Conservation (phyloP, 768 basidiomycete genomes). For the Macrolepiota dolichaula region DNA sequence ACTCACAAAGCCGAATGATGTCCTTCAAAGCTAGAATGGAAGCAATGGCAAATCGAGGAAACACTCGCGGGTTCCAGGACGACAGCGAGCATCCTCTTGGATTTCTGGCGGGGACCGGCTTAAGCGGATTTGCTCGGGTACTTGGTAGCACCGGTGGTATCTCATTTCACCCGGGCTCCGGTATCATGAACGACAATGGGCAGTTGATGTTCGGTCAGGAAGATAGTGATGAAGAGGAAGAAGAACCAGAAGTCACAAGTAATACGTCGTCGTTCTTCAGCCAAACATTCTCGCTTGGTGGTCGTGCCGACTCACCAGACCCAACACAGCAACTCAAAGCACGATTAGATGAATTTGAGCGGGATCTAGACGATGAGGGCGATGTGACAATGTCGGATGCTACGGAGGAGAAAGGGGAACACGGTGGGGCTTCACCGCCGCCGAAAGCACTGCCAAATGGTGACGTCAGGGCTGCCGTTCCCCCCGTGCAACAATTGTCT, state of each 20-base stretch:
- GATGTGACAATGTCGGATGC: constrained; percentile 28
- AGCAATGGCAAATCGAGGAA: constrained; percentile 45
- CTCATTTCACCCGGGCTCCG: constrained; percentile 55
- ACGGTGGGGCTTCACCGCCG: constrained; percentile 46
- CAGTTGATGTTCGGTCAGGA: constrained; percentile 65
- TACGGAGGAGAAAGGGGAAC: constrained; percentile 21
- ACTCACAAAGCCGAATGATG: constrained; percentile 58
- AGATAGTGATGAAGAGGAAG: constrained; percentile 61
- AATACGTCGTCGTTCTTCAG: constrained; percentile 45
- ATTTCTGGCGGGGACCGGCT: constrained; percentile 6
- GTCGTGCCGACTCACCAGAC: constrained; percentile 43
- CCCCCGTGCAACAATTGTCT: constrained; percentile 46
- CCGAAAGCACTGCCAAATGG: constrained; percentile 46
- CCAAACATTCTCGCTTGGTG: constrained; percentile 42
- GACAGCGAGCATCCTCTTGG: constrained; percentile 17
- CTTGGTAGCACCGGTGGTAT: constrained; percentile 49
- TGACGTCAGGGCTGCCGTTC: constrained; percentile 27
- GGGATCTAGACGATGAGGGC: constrained; percentile 37
- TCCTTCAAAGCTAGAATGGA: constrained; percentile 63
- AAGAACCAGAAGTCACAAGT: constrained; percentile 30
- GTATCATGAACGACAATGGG: constrained; percentile 46
- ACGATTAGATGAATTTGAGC: constrained; percentile 62
- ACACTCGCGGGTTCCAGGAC: constrained; percentile 17
- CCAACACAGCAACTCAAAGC: constrained; percentile 55
- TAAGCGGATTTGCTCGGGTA: constrained; percentile 20